Conservation (phyloP, 129 eudicot genomes). For the Chrysanthemum seticuspe region DNA sequence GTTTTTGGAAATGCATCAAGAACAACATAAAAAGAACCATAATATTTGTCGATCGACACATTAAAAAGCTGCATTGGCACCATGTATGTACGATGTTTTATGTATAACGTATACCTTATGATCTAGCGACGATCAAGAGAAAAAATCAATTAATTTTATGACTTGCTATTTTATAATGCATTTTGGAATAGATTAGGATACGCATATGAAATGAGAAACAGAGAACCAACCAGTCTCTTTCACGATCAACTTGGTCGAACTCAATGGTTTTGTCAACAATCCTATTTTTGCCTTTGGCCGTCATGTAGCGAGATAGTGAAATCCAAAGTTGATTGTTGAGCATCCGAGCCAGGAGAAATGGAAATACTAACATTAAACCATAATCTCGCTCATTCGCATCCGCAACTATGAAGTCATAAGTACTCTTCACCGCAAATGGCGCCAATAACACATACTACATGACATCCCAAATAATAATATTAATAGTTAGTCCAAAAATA, state of each 20-base stretch:
- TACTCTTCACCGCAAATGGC: constrained; percentile 44
- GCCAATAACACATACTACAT: constrained; percentile 55
- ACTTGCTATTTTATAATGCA: neutral
- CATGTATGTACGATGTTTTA: too few relatives aligned
- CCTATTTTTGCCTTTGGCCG: constrained; percentile 66
- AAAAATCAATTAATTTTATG: too few relatives aligned
- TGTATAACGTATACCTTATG: too few relatives aligned
- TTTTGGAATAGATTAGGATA: neutral
- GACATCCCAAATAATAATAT: neutral
- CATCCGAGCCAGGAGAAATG: constrained; percentile 46
- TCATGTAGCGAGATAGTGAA: constrained; percentile 53
- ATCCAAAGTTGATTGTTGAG: constrained; percentile 72
- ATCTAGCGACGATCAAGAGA: too few relatives aligned
- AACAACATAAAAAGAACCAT: too few relatives aligned
- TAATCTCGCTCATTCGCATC: constrained; percentile 40
- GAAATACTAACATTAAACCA: constrained; percentile 28
- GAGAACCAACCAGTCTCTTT: constrained; percentile 50
- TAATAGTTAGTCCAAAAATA: neutral
- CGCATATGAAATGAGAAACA: neutral
- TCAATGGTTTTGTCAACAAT: constrained; percentile 63
- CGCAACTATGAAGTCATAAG: constrained; percentile 31
- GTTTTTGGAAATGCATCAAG: too few relatives aligned
- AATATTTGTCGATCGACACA: too few relatives aligned
- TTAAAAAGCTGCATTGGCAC: too few relatives aligned
- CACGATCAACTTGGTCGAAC: constrained; percentile 74